Evolutionary conservation across 2,329 filamentous ascomycete species (phyloP), one percentile per base, ranked within the genome.

Genomic region (Didymosphaeria variabile): DNA sequence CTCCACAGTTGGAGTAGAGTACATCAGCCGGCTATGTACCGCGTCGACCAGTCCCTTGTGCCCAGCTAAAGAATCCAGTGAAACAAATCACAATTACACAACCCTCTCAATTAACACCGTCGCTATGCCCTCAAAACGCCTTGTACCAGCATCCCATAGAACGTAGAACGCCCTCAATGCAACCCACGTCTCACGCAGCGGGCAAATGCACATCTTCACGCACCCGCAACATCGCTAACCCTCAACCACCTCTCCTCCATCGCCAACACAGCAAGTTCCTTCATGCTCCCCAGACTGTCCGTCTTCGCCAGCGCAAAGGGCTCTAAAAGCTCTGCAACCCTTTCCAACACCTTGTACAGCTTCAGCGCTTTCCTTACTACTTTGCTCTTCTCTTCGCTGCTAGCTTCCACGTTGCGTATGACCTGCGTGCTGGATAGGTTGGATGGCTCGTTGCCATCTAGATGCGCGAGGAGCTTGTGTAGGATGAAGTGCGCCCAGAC

Each of bases 401-500:
- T 63, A 5, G 46, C 45, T 40, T 60, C 56, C 1, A 73, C 63
- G 10, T 64, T 62, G 12, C 51, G 52, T 64, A 67, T 68, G 13
- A 68, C 55, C 17, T 67, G 57, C 2, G 62, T 46, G 1, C 62
- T 47, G 1, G 67, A 61, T 1, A 67, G 52, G 17, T 45, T 19
- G 3, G 66, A 36, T 6, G 79, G 79, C 21, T 65, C 62, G 31
- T 55, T 60, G 9, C 51, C 55, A 10, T 58, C 50, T n/a, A 83
- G 60, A 55, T 81, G 75, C 47, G 76, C 69, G 26, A 89, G 74
- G 0, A 90, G 79, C 65, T 84, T 85, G 60, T 83, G 81, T 13
- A 90, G 80, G 5, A 90, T 75, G 69, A 88, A 88, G 53, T 87
- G 83, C 23, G 88, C 75, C 88, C 88, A 90, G 15, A 89, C 79